phyloP scores from a whole-genome alignment of 2,329 filamentous ascomycete species.

The Penicillium sp. region DNA sequence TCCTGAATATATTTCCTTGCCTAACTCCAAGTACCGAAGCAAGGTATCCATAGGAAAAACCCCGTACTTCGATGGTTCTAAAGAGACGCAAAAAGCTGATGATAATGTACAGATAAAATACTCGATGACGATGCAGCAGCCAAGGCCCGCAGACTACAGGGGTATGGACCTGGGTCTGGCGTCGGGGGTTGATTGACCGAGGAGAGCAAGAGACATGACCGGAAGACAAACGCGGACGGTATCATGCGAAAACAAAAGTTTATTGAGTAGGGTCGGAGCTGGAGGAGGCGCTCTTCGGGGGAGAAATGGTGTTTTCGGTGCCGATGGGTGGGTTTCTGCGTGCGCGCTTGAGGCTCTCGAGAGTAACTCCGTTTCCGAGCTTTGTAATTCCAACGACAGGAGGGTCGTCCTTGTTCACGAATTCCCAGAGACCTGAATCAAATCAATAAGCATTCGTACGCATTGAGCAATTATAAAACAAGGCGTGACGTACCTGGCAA shows the following conservation, averaged over 20 bases:
- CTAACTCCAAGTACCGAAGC: slow-evolving; percentile 30
- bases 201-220: slow-evolving; percentile 12
- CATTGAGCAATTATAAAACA: background rate
- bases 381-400: slow-evolving; percentile 92
- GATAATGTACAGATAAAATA: slow-evolving; percentile 43
- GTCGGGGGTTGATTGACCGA: slow-evolving; percentile 52
- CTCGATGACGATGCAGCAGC: slow-evolving; percentile 40
- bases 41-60: slow-evolving; percentile 11
- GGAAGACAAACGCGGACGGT: slow-evolving; percentile 11
- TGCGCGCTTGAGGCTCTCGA: slow-evolving; percentile 80
- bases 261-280: slow-evolving; percentile 40
- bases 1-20: slow-evolving; percentile 23
- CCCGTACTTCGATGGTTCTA: slow-evolving; percentile 4
- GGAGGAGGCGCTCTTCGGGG: slow-evolving; percentile 37
- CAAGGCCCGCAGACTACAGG: slow-evolving; percentile 52
- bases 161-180: slow-evolving; percentile 56
- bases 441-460: slow-evolving; percentile 20
- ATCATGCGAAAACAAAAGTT: slow-evolving; percentile 15
- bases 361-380: slow-evolving; percentile 74
- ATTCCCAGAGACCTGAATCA: slow-evolving; percentile 67
- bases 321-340: slow-evolving; percentile 63
- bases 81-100: slow-evolving; percentile 35
- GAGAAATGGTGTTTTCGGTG: slow-evolving; percentile 29
- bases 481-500: slow-evolving; percentile 69
- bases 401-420: slow-evolving; percentile 88